A percentile compares a stretch with the other conserved stretches of the same genome.
phyloP scores from a whole-genome alignment of 208 protist species.

The Acanthamoeba royreba region DNA sequence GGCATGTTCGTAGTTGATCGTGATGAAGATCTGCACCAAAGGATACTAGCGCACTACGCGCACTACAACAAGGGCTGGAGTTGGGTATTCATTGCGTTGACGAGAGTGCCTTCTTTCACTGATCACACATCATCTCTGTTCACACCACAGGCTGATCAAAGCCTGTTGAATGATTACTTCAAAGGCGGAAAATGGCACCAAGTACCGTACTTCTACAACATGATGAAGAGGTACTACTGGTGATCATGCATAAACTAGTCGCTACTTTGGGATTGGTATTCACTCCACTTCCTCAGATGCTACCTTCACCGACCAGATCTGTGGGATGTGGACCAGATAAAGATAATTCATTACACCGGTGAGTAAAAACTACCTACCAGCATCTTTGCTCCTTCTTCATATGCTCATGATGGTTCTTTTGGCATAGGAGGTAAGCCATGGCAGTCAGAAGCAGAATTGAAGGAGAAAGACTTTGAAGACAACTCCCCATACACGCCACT shows the following conservation, averaged over 20 bases:
- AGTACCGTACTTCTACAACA: neutral
- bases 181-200: neutral
- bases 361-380: neutral
- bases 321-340: neutral
- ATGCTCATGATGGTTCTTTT: neutral
- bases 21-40: neutral
- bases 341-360: conserved; percentile 12
- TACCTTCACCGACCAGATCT: neutral
- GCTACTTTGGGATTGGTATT: neutral
- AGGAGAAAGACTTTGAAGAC: conserved; percentile 6
- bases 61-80: conserved; percentile 17
- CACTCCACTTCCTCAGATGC: neutral
- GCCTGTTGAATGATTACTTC: conserved; percentile 9
- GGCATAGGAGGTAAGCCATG: neutral
- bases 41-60: neutral
- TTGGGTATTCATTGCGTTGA: neutral
- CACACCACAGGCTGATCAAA: neutral
- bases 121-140: neutral
- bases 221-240: neutral
- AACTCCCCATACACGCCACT: conserved; percentile 5
- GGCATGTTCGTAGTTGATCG: neutral
- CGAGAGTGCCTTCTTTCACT: neutral
- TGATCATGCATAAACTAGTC: neutral
- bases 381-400: neutral
- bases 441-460: neutral